Evolutionary conservation across 495 filamentous ascomycete species (phyloP), one percentile per base, ranked within the genome.

Genomic region (Penicillium herquei): DNA sequence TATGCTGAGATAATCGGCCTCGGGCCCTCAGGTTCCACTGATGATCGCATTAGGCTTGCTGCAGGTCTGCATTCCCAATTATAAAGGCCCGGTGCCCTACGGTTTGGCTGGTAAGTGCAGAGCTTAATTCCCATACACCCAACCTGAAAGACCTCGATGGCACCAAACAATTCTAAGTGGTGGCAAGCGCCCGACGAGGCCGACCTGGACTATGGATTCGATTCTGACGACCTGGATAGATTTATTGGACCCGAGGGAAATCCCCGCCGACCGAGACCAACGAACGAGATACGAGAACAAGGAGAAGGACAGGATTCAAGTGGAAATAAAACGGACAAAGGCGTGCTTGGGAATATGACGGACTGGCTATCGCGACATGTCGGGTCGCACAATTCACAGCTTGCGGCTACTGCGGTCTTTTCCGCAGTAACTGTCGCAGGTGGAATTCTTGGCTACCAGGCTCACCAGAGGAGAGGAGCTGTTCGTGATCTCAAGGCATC

Each of bases 401-500:
- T 96, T 47, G 85, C 83, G 17, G 84, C 88, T 13, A 90, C 89
- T 0, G 90, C 90, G 6, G 73, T 92, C 6, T 72, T 89, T 6
- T 92, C 89, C 0, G 90, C 88, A 18, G 83, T 84, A 35, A 81
- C 89, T 31, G 89, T 90, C 30, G 90, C 88, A 9, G 78, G 81
- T 39, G 78, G 84, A 10, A 86, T 96, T 37, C 75, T 90, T 49
- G 84, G 87, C 41, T 88, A 86, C 59, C 90, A 94, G 63, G 78
- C 80, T 51, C 76, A 88, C 37, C 78, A 76, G 47, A 70, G 85
- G 39, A 80, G 80, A 61, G 81, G 84, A 58, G 83, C 83, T 30
- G 72, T 92, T 6, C 74, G 82, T 47, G 76, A 84, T 39, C 72
- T 94, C 42, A 94, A 94, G 62, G 79, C 78, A 54, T 89, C 87